Evolutionary conservation across 1,284 basidiomycete species (phyloP), one percentile per base, ranked within the genome.

Genomic region (Schizophyllum amplum): DNA sequence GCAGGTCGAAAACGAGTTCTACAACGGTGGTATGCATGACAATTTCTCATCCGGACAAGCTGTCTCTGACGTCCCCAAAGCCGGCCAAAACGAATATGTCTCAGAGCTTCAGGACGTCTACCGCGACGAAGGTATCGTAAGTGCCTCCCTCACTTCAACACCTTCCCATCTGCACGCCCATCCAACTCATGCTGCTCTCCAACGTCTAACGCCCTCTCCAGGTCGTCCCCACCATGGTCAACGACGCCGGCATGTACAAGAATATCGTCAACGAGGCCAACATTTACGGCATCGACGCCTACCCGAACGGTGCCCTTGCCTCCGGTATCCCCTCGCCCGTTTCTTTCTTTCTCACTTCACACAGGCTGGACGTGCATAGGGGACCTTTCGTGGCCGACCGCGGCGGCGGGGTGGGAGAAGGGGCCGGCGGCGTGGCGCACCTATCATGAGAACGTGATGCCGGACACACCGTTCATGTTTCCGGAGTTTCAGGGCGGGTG

Each of bases 221-320:
- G 33, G 13, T 57, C 42, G 33, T 61, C 20, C 60, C 60, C n/a
- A 58, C 57, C 15, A 56, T 60, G 25, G 59, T 60, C 47, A 60
- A 60, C 53, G 59, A 60, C 50, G 25, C 57, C 17, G 59, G 59
- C 47, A 51, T 56, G 23, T 60, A 58, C 50, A 53, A 55, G 53
- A 60, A 60, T 33, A 13, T 58, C 21, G 57, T 60, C 46, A 56
- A 58, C 47, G 55, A 58, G 50, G 57, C 57, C 13, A 59, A 67
- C 46, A 59, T 67, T 17, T 67, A 67, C 24, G 64, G 63, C 1
- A 59, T 66, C 49, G 65, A 66, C 55, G 61, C 63, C 24, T 66
- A 66, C 50, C 66, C 66, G 51, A 49, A 58, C 46, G 56, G 57
- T 46, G 57, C 57, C 0, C 56, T 47, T 49, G 58, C 56, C 50